phyloP scores from a whole-genome alignment of 805 yeast species.

The Komagataella kurtzmanii region DNA sequence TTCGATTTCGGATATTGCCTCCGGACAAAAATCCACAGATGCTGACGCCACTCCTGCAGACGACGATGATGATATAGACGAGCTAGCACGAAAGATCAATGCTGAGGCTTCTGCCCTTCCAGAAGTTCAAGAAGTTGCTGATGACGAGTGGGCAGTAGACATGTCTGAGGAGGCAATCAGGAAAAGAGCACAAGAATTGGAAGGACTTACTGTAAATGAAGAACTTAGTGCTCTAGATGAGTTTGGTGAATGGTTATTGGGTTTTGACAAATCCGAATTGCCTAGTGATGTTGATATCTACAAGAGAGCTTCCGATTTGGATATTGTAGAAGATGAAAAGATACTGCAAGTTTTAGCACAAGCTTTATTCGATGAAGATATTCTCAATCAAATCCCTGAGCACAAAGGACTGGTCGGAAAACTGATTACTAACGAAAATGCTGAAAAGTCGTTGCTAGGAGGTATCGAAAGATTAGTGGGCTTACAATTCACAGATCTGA shows the following conservation, averaged over 20 bases:
- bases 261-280: slow-evolving; percentile 39
- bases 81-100: background rate
- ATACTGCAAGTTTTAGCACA: slow-evolving; percentile 90
- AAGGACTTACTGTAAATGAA: slow-evolving; percentile 36
- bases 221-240: slow-evolving; percentile 46
- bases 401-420: slow-evolving; percentile 80
- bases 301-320: slow-evolving; percentile 76
- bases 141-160: slow-evolving; percentile 96
- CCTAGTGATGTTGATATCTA: slow-evolving; percentile 85
- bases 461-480: slow-evolving; percentile 94
- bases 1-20: slow-evolving; percentile 68
- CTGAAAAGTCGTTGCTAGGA: slow-evolving; percentile 84
- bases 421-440: slow-evolving; percentile 50
- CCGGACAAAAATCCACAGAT: slow-evolving; percentile 22
- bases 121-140: slow-evolving; percentile 71
- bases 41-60: slow-evolving; percentile 15
- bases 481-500: slow-evolving; percentile 54
- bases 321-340: slow-evolving; percentile 55
- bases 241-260: slow-evolving; percentile 81
- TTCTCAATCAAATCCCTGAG: slow-evolving; percentile 54
- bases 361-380: slow-evolving; percentile 67
- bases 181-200: slow-evolving; percentile 81
- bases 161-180: slow-evolving; percentile 93
- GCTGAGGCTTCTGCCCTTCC: slow-evolving; percentile 42
- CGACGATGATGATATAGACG: slow-evolving; percentile 18